Conservation (phyloP, 257 asterid species). For the Solanum tarijense region DNA sequence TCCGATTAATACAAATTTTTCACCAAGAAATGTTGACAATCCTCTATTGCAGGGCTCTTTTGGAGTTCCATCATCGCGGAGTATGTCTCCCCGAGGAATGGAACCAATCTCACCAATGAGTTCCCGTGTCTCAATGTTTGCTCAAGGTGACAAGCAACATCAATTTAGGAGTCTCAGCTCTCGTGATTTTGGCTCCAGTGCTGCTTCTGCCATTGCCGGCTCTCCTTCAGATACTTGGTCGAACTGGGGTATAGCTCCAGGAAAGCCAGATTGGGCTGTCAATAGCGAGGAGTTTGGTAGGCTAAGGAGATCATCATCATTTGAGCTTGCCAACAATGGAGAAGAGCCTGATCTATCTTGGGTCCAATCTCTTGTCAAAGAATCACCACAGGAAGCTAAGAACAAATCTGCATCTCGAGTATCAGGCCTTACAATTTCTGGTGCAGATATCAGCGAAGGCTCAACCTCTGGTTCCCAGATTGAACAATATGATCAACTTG, state of each 20-base stretch:
- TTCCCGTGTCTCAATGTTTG: constrained; percentile 53
- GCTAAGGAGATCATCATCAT: constrained; percentile 55
- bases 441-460: constrained; percentile 26
- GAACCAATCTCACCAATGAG: constrained; percentile 75
- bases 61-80: constrained; percentile 49
- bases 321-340: constrained; percentile 38
- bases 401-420: constrained; percentile 23
- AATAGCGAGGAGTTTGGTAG: constrained; percentile 30
- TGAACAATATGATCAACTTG: constrained; percentile 46
- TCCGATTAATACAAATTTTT: constrained; percentile 52
- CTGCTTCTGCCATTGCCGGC: constrained; percentile 37
- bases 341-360: constrained; percentile 90
- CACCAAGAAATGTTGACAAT: constrained; percentile 53
- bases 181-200: constrained; percentile 51
- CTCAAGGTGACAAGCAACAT: constrained; percentile 48
- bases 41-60: constrained; percentile 40
- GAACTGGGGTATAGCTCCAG: constrained; percentile 49
- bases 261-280: constrained; percentile 54
- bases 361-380: constrained; percentile 85
- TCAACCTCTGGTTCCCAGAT: constrained; percentile 14
- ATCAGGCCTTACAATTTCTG: constrained; percentile 14
- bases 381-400: constrained; percentile 52
- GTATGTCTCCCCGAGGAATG: constrained; percentile 60
- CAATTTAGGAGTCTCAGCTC: constrained; percentile 73
- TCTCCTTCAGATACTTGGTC: constrained; percentile 43